Base-by-base conservation (phyloP, 2,329 filamentous ascomycete genomes). In the Didymella exigua region DNA sequence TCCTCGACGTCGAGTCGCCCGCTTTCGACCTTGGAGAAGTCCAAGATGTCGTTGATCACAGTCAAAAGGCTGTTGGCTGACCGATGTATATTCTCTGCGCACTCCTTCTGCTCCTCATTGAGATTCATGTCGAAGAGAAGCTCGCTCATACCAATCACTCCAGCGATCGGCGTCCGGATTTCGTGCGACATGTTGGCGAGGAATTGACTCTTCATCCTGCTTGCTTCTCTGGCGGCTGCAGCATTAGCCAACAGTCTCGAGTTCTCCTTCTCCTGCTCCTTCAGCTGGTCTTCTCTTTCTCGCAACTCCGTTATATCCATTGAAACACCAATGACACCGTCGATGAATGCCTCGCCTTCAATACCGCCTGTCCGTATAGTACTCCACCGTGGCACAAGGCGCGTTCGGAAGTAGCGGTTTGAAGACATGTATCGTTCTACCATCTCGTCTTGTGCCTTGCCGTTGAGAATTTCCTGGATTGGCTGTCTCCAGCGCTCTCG, bases 21-120 rank as follows among this genome's bases (percentile, higher is more conserved):
- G 8, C 88, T 90, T 70, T 93, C 90, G 1, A 91, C 87, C 72
- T 96, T 96, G 4, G 90, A 95, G 71, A 96, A 93, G 74, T 96
- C 91, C 1, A 96, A 79, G 50, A 96, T 96, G 66, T 96, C 91
- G 67, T 96, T 96, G 74, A 96, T 96, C 34, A 96, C 89, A 0
- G 90, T 93, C 18, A 96, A 79, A 2, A 96, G 77, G 2, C 89
- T 91, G 60, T 93, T 92, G 0, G 89, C 90, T 5, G 89, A 93
- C 46, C 88, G 83, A 65, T 90, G 87, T 6, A 93, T 90, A 58
- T 91, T 91, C 61, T 91, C 88, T 2, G 89, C 87, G 58, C 86
- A 90, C 52, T 92, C 89, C 54, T 83, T 81, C 66, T 91, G 88
- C 62, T 92, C 89, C n/a, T 83, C 79, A 48, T 86, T 81, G 21